Evolutionary conservation across 176 grass and related monocot genomes (phyloP), one percentile per base, ranked within the genome.

Genomic region (Oryza officinalis): DNA sequence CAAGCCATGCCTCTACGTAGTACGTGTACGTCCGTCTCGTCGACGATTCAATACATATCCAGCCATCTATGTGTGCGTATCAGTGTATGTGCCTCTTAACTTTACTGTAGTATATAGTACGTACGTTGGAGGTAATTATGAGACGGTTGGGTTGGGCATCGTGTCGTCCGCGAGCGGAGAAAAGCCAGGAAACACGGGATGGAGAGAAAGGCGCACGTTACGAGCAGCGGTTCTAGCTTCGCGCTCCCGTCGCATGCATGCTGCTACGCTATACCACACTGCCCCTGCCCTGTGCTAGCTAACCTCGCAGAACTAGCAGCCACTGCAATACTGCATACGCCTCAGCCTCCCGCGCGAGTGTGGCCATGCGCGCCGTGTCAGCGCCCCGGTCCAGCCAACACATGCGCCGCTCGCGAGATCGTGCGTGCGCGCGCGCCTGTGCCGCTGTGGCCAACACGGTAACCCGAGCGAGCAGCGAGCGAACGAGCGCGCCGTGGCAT

Each of bases 141-240:
- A 49, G 43, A 27, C 10, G 10, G 71, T 27, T 27, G 47, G 80
- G 40, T 41, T 41, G 33, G 52, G 7, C 6, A 57, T 57, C 3
- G 52, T n/a, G 20, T 57, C 52, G 52, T 57, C 20, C 52, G n/a
- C 57, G 22, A 8, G 54, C 4, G 57, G 57, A 52, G 66, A 22
- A 83, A 88, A 83, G 74, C 80, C 74, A 72, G n/a, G 80, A 88
- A 67, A 65, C 8, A 31, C 75, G 75, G 30, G 8, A 43, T 11
- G 14, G 52, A 9, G 52, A 6, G 23, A 30, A 31, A 41, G 78
- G 46, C 78, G 63, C 85, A 45, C 78, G 63, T 75, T 75, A 47
- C 26, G 45, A 27, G 64, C 45, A 27, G 63, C 40, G 18, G 8
- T 40, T 10, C 38, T 40, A 40, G 35, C 38, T 40, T 40, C 5